These are phyloP conservation scores for Aspergillus floridensis DNA, from an alignment of 2,329 filamentous ascomycete species.

Conservation along the genomic window DNA sequence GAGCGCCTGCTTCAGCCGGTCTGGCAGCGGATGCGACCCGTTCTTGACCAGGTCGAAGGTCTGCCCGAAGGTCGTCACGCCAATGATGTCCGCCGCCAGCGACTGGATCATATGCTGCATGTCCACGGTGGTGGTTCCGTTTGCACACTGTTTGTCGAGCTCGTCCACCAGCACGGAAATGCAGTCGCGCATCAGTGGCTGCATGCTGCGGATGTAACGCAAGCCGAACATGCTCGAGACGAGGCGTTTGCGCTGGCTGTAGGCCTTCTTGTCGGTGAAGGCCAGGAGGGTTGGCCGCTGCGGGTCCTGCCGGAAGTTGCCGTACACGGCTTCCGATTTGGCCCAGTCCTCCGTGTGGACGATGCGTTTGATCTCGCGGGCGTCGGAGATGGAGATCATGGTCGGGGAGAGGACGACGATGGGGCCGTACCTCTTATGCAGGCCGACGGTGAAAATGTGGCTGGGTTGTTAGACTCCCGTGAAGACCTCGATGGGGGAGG, in stretches of 20 bases:
- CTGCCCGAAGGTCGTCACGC: slow-evolving; percentile 1
- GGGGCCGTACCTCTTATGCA: not conserved
- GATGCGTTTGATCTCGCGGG: not conserved
- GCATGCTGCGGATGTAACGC: slow-evolving; percentile 1
- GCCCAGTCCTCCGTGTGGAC: not conserved
- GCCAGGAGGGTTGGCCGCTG: not conserved
- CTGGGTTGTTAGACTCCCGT: not conserved
- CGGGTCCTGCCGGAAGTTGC: slow-evolving; percentile 1
- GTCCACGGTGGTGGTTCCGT: not conserved
- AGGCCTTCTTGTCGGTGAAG: slow-evolving; percentile 2
- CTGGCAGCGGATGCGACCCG: not conserved
- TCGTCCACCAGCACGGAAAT: not conserved
- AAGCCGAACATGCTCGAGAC: slow-evolving; percentile 1
- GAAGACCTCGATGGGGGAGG: not conserved
- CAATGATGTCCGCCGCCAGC: slow-evolving; percentile 1
- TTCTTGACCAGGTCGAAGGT: not conserved
- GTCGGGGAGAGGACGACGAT: not conserved
- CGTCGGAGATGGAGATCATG: not conserved
- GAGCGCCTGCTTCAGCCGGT: not conserved
- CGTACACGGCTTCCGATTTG: not conserved
- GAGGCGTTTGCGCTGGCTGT: not conserved
- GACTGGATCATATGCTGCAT: slow-evolving; percentile 1
- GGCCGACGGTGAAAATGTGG: not conserved
- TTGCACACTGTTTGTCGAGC: not conserved
- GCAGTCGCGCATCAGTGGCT: not conserved